Conservation (phyloP, 2,329 filamentous ascomycete species). For the Helotiales sp. region DNA sequence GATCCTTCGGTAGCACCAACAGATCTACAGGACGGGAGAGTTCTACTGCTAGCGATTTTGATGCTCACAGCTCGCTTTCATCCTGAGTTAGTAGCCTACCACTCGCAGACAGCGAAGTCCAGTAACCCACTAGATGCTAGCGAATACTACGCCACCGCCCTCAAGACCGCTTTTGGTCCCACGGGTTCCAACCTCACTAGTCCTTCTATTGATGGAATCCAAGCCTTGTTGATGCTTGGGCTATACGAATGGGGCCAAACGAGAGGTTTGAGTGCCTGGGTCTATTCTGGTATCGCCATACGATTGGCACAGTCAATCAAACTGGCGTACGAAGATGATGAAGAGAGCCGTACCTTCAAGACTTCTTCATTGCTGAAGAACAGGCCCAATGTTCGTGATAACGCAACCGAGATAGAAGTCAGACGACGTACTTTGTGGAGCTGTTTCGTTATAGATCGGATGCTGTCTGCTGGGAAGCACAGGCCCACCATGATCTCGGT, state of each 20-base stretch:
- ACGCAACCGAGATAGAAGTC: constrained; percentile 65
- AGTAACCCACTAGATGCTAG: constrained; percentile 61
- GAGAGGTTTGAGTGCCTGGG: constrained; percentile 66
- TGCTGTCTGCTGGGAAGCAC: constrained; percentile 69
- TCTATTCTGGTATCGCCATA: constrained; percentile 66
- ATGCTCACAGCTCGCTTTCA: constrained; percentile 74
- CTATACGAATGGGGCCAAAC: constrained; percentile 74
- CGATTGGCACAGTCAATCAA: constrained; percentile 64
- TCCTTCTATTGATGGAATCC: constrained; percentile 65
- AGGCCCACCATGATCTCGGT: constrained; percentile 63
- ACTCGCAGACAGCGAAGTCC: constrained; percentile 29
- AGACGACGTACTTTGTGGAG: constrained; percentile 74
- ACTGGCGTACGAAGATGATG: constrained; percentile 60
- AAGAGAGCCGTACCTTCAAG: constrained; percentile 34
- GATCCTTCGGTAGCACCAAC: constrained; percentile 32
- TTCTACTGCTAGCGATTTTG: constrained; percentile 69
- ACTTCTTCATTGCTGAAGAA: constrained; percentile 34
- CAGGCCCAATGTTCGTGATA: constrained; percentile 38
- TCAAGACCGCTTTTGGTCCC: constrained; percentile 56
- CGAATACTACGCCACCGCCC: constrained; percentile 66
- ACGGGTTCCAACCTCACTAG: constrained; percentile 53
- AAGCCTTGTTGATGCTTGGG: constrained; percentile 72
- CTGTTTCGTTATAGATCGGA: constrained; percentile 73
- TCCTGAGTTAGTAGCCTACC: constrained; percentile 59
- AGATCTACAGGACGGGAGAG: constrained; percentile 52